Evolutionary conservation across 345 rosid genomes (phyloP).

Genomic region (Gossypium anomalum): DNA sequence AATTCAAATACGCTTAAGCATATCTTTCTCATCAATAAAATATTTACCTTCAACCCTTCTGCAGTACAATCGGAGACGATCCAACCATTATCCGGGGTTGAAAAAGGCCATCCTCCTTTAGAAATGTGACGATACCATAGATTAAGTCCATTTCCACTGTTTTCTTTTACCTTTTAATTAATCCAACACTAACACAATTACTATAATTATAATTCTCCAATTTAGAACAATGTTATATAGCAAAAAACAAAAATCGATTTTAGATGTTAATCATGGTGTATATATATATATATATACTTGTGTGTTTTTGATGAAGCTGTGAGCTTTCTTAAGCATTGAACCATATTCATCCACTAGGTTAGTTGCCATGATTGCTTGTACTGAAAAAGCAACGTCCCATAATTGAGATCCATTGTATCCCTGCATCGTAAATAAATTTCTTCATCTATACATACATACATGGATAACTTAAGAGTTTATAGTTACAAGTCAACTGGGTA

Average conservation of each 20-base stretch:
- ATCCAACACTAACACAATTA: not conserved
- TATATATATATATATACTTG: slow-evolving; percentile 33
- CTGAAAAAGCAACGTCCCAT: slow-evolving; percentile 62
- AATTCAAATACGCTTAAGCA: too few relatives aligned
- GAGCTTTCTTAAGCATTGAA: slow-evolving; percentile 53
- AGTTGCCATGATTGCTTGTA: slow-evolving; percentile 56
- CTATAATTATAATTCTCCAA: not conserved
- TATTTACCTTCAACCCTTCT: slow-evolving; percentile 53
- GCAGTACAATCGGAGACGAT: slow-evolving; percentile 59
- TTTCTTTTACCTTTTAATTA: slow-evolving; percentile 28
- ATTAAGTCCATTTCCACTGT: slow-evolving; percentile 26
- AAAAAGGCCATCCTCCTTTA: slow-evolving; percentile 77
- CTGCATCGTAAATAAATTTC: slow-evolving; percentile 20
- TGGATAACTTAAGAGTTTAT: not conserved
- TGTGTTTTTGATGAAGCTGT: slow-evolving; percentile 45
- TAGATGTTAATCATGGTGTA: not conserved
- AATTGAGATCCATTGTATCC: slow-evolving; percentile 68
- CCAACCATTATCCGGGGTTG: slow-evolving; percentile 65
- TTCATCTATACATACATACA: not conserved
- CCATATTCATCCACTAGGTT: slow-evolving; percentile 37
- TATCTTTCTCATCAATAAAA: not conserved
- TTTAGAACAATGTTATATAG: not conserved
- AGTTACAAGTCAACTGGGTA: too few relatives aligned
- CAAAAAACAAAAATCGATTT: not conserved
- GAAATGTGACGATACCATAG: slow-evolving; percentile 54